Evolutionary conservation across 2,329 filamentous ascomycete species (phyloP).

Genomic region (Aspergillus hortae): DNA sequence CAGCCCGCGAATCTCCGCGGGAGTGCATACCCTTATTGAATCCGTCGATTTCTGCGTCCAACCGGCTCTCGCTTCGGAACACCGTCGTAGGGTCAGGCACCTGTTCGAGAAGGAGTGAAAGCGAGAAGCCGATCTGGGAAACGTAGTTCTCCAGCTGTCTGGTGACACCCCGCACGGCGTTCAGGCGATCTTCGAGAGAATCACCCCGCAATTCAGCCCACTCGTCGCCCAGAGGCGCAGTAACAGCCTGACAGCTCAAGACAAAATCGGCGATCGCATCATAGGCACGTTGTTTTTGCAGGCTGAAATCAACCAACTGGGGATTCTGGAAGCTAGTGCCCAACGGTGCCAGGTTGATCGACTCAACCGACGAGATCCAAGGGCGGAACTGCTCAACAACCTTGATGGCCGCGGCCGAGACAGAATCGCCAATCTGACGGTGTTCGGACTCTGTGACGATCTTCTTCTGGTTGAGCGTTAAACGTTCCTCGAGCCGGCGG

Average conservation of each 20-base stretch:
- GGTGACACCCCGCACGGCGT: slow-evolving; percentile 72
- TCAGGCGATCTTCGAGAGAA: slow-evolving; percentile 80
- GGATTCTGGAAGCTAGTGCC: slow-evolving; percentile 77
- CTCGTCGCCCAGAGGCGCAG: slow-evolving; percentile 86
- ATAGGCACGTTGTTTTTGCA: slow-evolving; percentile 90
- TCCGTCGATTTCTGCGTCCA: slow-evolving; percentile 26
- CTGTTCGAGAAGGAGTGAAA: slow-evolving; percentile 82
- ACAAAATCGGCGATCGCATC: slow-evolving; percentile 89
- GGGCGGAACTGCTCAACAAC: slow-evolving; percentile 86
- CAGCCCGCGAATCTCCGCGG: slow-evolving; percentile 38
- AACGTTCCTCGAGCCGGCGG: slow-evolving; percentile 79
- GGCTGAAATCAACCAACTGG: slow-evolving; percentile 79
- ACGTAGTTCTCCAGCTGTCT: slow-evolving; percentile 82
- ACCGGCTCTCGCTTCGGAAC: slow-evolving; percentile 38
- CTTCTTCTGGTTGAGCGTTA: slow-evolving; percentile 77
- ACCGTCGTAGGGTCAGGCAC: slow-evolving; percentile 57
- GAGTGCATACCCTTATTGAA: slow-evolving; percentile 20
- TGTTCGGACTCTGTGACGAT: slow-evolving; percentile 76
- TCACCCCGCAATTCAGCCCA: slow-evolving; percentile 92
- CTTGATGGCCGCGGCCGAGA: slow-evolving; percentile 73
- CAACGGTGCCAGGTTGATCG: slow-evolving; percentile 79
- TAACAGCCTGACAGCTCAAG: slow-evolving; percentile 83
- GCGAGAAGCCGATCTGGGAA: slow-evolving; percentile 80
- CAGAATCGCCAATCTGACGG: slow-evolving; percentile 72
- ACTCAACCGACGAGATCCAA: slow-evolving; percentile 87